Conservation (phyloP, 352 stramenopile species). For the Labyrinthula sp. region DNA sequence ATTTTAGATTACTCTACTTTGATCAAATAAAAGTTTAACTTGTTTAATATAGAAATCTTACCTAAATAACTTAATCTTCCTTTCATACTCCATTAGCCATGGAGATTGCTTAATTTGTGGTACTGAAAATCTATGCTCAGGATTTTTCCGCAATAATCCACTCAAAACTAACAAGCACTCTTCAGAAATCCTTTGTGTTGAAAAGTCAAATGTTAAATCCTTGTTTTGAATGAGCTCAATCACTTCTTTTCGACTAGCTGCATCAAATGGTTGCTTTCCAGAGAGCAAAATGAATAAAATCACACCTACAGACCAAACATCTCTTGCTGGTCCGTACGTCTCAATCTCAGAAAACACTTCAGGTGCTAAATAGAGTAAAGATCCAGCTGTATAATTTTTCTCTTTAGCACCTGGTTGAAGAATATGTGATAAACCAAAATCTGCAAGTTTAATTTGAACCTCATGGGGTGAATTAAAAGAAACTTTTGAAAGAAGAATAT, state of each 20-base stretch:
- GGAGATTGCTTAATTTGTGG: slow-evolving; percentile 13
- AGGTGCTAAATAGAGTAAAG: slow-evolving; percentile 18
- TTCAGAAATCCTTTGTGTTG: slow-evolving; percentile 3
- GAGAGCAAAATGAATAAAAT: slow-evolving; percentile 24
- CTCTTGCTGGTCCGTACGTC: slow-evolving; percentile 10
- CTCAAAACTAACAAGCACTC: slow-evolving; percentile 8
- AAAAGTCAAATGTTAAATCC: slow-evolving; percentile 5
- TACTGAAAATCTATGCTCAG: slow-evolving; percentile 14
- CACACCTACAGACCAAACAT: slow-evolving; percentile 25
- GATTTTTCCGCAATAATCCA: slow-evolving; percentile 15
- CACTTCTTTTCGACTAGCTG: slow-evolving; percentile 5
- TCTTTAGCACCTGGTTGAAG: slow-evolving; percentile 17
- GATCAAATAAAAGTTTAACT: no score
- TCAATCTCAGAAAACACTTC: slow-evolving; percentile 12
- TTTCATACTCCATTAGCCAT: no score
- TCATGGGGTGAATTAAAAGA: not conserved
- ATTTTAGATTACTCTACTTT: no score
- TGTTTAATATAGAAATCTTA: no score
- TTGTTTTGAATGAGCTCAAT: slow-evolving; percentile 1
- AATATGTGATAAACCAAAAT: slow-evolving; percentile 25
- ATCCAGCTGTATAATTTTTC: slow-evolving; percentile 15
- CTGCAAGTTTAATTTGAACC: slow-evolving; percentile 21
- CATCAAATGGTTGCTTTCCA: slow-evolving; percentile 11
- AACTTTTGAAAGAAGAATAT: slow-evolving; percentile 18
- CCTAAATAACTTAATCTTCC: no score